phyloP scores from a whole-genome alignment of 202 grass and related monocot species.

The Bolboschoenoplectus hybrid region DNA sequence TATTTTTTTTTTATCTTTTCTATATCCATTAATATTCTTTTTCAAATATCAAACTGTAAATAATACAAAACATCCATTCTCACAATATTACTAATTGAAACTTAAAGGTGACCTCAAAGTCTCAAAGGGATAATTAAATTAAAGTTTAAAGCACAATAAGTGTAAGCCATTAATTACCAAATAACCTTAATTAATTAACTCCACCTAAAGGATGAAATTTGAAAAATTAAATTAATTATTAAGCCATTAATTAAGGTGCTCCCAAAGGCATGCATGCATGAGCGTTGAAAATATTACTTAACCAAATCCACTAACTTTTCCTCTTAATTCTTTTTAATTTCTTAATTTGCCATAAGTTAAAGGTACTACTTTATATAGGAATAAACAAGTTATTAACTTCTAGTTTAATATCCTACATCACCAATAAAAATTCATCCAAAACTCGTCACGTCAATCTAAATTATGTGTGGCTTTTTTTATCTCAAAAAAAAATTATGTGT shows the following conservation, averaged over 20 bases:
- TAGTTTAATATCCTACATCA: neutral
- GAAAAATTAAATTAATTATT: neutral
- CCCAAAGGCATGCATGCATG: conserved; percentile 6
- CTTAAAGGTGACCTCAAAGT: conserved; percentile 13
- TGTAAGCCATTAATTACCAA: conserved; percentile 17
- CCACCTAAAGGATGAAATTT: conserved; percentile 13
- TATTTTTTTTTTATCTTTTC: no score
- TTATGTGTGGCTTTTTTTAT: neutral
- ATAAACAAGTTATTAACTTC: neutral
- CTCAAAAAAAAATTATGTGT: no score
- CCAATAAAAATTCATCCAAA: neutral
- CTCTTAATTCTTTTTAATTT: neutral
- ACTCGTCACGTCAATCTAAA: neutral
- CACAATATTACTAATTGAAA: no score
- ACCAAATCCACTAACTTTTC: conserved; percentile 21
- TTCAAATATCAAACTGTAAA: no score
- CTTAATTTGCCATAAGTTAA: neutral
- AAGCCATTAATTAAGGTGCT: neutral
- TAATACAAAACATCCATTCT: no score
- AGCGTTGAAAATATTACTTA: neutral
- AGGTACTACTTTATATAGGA: neutral
- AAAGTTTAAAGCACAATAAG: neutral
- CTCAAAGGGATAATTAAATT: conserved; percentile 11
- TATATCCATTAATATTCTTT: no score
- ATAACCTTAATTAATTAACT: neutral